Percentiles rank a stretch among this genome's conserved stretches.
Conservation (phyloP, 768 basidiomycete genomes). For the Sarcomyxa edulis region DNA sequence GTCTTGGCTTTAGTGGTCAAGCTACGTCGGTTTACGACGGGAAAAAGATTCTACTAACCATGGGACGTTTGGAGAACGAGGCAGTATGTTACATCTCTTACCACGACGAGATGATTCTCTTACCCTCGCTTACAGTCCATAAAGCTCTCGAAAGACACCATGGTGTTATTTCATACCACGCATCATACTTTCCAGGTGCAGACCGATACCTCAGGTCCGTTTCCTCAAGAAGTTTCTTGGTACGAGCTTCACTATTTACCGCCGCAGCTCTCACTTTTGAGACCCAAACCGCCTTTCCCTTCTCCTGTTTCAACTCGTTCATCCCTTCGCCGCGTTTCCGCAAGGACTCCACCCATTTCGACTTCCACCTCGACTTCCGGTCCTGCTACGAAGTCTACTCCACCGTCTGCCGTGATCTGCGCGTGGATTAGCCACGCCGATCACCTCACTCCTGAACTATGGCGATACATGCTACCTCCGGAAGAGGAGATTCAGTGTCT, state of each 20-base stretch:
- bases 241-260: constrained; percentile 9
- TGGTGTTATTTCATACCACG: constrained; percentile 1
- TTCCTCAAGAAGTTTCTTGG: constrained; percentile 15
- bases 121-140: constrained; percentile 5
- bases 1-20: constrained; percentile 4
- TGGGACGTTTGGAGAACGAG: constrained; percentile 7
- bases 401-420: constrained; percentile 15
- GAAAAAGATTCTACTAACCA: constrained; percentile 18
- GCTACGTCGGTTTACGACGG: constrained; percentile 17
- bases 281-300: neutral
- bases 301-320: neutral
- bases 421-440: constrained; percentile 11
- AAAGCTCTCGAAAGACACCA: constrained; percentile 3
- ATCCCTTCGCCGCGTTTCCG: no score
- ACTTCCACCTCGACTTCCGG: neutral
- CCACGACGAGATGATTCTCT: constrained; percentile 1
- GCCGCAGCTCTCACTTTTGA: neutral
- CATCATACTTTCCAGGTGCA: constrained; percentile 16
- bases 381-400: neutral
- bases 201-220: constrained; percentile 13
- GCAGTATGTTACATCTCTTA: no score
- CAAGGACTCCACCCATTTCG: no score
- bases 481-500: constrained; percentile 16
- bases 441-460: constrained; percentile 15
- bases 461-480: constrained; percentile 16